Conservation (phyloP, 768 basidiomycete species). For the Boletus barrowsii region DNA sequence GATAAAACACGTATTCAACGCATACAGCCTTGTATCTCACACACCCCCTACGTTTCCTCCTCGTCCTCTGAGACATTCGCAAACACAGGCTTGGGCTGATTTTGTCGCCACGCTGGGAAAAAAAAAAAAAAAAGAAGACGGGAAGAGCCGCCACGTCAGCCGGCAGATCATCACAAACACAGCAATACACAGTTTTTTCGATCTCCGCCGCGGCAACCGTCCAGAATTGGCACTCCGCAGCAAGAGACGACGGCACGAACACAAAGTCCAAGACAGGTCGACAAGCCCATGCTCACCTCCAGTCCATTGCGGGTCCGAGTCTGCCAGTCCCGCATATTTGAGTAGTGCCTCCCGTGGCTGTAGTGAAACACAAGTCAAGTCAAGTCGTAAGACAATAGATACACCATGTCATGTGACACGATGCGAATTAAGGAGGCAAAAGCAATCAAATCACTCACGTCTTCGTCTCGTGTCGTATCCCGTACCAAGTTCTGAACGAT, state of each 20-base stretch:
- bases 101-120: conserved; percentile 78
- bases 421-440: conserved; percentile 8
- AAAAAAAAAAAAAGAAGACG: conserved; percentile 47
- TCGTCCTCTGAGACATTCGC: conserved; percentile 54
- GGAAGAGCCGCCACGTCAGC: conserved; percentile 57
- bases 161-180: conserved; percentile 33
- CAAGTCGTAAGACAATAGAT: conserved; percentile 14
- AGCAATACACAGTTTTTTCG: conserved; percentile 28
- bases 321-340: conserved; percentile 79
- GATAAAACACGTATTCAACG: conserved; percentile 6
- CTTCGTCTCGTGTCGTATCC: conserved; percentile 88
- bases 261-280: conserved; percentile 6
- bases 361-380: conserved; percentile 22
- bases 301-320: conserved; percentile 82
- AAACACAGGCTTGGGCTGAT: conserved; percentile 87
- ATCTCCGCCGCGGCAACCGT: conserved; percentile 31
- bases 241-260: neutral
- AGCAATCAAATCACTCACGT: conserved; percentile 63
- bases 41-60: conserved; percentile 51
- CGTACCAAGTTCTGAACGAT: conserved; percentile 93
- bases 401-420: conserved; percentile 15
- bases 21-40: neutral
- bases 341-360: conserved; percentile 97
- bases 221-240: conserved; percentile 31
- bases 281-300: conserved; percentile 54